Evolutionary conservation across 441 rosid genomes (phyloP).

Genomic region (Hypseocharis bilobata): DNA sequence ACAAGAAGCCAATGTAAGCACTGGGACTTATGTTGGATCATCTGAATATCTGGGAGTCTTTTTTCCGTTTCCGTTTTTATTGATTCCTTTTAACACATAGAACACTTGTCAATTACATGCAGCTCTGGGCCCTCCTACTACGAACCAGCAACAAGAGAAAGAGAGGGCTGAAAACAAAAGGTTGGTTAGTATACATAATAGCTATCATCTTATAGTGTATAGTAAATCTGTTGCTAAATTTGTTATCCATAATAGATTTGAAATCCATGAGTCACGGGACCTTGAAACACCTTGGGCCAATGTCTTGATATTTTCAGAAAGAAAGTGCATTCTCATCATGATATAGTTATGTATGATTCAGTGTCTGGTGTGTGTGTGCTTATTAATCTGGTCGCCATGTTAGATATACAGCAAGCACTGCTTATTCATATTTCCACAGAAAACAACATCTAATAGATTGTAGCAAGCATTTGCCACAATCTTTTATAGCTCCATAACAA

Average conservation of each 20-base stretch:
- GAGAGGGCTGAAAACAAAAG: constrained; percentile 47
- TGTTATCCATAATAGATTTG: no score
- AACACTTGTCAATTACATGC: constrained; percentile 16
- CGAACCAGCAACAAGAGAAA: constrained; percentile 29
- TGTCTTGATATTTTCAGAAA: not conserved
- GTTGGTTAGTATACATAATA: constrained; percentile 19
- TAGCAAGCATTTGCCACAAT: no score
- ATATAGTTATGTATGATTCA: not conserved
- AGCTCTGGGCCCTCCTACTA: constrained; percentile 47
- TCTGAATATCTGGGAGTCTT: not conserved
- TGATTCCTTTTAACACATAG: not conserved
- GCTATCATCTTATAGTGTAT: not conserved
- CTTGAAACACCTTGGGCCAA: no score
- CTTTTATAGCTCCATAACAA: no score
- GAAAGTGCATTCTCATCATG: not conserved
- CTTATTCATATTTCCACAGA: no score
- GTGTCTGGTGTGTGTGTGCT: no score
- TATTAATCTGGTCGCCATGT: no score
- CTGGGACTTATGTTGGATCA: not conserved
- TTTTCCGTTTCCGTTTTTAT: not conserved
- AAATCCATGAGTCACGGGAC: no score
- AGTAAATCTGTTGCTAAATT: no score
- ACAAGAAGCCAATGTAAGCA: constrained; percentile 48
- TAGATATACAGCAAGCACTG: no score
- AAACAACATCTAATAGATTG: no score